Base-by-base conservation (phyloP, 1,284 basidiomycete species). In the Cryptococcus neoformans region DNA sequence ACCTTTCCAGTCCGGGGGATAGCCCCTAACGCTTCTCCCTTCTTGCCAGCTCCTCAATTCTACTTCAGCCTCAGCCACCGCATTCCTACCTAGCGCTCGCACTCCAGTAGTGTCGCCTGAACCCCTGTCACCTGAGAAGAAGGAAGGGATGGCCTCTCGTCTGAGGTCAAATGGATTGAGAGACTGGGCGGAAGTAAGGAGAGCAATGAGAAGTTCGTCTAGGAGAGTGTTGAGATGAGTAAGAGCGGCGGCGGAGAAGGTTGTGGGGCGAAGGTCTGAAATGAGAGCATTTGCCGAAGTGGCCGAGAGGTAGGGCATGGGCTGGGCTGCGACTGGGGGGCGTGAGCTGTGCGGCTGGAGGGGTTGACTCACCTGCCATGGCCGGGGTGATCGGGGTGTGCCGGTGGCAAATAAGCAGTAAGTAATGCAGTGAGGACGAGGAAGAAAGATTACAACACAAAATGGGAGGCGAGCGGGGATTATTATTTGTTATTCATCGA, bases 21-120 rank as follows among this genome's bases (percentile, higher is more conserved):
- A 72, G 10, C 69, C 72, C 14, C 53, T 60, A 2, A 53, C 54
- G 6, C 50, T 34, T 75, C 72, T 45, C 77, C 80, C 48, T 81
- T 88, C 61, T 85, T 83, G 67, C 80, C 92, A 93, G 8, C 87
- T 87, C 67, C 88, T 83, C 49, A 94, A 77, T 78, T 95, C 92
- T 49, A 96, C 81, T 72, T 96, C 92, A 0, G 92, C 92, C 78
- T 95, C 92, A 45, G 91, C 80, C n/a, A 94, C 80, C 5, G 91
- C 90, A 69, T 92, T 88, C 76, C 93, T 90, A 37, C 90, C 92
- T 41, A 94, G 81, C 49, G 83, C 80, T 17, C 68, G 52, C 3
- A 69, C 56, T 35, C 66, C 67, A 2, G 69, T 72, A 12, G 58
- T 61, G 40, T 71, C 69, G 12, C 54, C 60, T 8, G 56, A 42